Evolutionary conservation across 192 early-diverging fungal genomes (phyloP), one percentile per base, ranked within the genome.

Genomic region (Globomyces pollinis-pini): DNA sequence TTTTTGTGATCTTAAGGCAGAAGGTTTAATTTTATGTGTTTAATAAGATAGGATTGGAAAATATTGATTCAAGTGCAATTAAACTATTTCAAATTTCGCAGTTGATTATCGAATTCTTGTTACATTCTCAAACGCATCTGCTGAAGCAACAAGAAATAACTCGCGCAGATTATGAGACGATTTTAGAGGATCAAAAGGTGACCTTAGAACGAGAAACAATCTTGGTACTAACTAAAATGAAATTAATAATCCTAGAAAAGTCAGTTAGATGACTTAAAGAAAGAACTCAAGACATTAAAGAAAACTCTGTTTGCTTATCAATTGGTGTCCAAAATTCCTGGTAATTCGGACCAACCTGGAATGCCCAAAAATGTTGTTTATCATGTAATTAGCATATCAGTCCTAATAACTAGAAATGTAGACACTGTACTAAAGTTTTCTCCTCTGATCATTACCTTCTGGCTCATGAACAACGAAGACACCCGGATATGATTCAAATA

Each of bases 31-130:
- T 68, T 79, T 11, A 26, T 8, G 8, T 11, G n/a, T 57, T 32
- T 30, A 29, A 21, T 41, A 4, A 47, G 44, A 47, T 47, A n/a
- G n/a, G n/a, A n/a, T 47, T 47, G 24, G 44, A 47, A 47, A 60
- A 67, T 52, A 61, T 71, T n/a, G 79, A 81, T 65, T 73, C 70
- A 13, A 81, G 71, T 60, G 63, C 75, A 42, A 43, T 81, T 45
- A 81, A 81, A 61, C 65, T 81, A 9, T 68, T 81, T 53, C 75
- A 78, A 57, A 57, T 81, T 21, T 44, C 79, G 12, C 79, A 81
- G 55, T 59, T 81, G 32, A 75, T 75, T 16, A 76, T 81, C 28
- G 79, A 81, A 51, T 81, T 78, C 43, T 56, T 81, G 47, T 52
- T 81, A 31, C 66, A 77, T 59, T 73, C 69, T 5, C 79, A 81